phyloP scores from a whole-genome alignment of 2,329 filamentous ascomycete species.

The Alternaria sp. region DNA sequence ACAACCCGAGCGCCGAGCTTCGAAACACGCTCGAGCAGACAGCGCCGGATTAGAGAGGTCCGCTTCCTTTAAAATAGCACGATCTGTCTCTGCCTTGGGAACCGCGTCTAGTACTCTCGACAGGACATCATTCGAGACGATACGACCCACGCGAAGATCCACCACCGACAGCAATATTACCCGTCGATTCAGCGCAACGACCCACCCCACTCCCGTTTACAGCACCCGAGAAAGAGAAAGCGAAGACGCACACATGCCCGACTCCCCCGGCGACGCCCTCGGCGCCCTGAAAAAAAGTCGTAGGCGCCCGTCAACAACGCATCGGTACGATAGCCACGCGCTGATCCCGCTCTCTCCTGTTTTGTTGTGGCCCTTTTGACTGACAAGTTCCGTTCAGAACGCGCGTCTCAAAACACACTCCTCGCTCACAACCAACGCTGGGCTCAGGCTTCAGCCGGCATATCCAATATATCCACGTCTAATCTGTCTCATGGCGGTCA shows the following conservation, averaged over 20 bases:
- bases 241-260: conserved; percentile 39
- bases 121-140: conserved; percentile 44
- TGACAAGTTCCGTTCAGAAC: conserved; percentile 35
- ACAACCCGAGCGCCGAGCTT: conserved; percentile 42
- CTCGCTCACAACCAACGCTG: conserved; percentile 58
- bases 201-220: conserved; percentile 35
- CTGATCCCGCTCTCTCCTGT: not conserved
- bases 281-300: conserved; percentile 53
- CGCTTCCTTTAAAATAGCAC: conserved; percentile 46
- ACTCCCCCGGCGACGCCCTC: conserved; percentile 52
- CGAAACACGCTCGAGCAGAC: conserved; percentile 49
- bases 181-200: conserved; percentile 47
- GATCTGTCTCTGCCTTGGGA: conserved; percentile 45
- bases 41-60: conserved; percentile 40
- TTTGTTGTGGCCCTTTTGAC: conserved; percentile 3
- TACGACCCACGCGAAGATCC: conserved; percentile 35
- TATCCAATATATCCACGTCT: conserved; percentile 38
- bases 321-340: conserved; percentile 39
- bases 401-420: conserved; percentile 49
- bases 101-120: conserved; percentile 40
- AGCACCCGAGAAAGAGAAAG: conserved; percentile 26
- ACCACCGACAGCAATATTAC: conserved; percentile 31
- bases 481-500: conserved; percentile 30
- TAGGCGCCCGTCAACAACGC: conserved; percentile 49
- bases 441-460: conserved; percentile 55